phyloP scores from a whole-genome alignment of 495 filamentous ascomycete genomes.

The Xylaria venustula region DNA sequence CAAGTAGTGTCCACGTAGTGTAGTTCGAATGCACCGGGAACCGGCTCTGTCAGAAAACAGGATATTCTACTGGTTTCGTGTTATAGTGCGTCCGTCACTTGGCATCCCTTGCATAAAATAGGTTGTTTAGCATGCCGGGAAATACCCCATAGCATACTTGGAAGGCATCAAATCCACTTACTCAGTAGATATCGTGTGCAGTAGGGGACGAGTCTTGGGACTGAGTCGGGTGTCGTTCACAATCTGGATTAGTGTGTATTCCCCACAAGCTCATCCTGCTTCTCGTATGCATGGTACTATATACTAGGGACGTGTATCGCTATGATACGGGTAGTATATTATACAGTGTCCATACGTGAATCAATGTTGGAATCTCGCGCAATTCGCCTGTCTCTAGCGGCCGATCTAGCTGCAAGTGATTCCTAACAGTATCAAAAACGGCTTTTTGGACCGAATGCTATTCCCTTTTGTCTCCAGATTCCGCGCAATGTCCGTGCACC shows the following conservation, averaged over 20 bases:
- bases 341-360: too few species aligned
- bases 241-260: too few species aligned
- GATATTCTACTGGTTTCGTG: not conserved
- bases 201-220: too few species aligned
- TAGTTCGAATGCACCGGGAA: not conserved
- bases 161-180: too few species aligned
- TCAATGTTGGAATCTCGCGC: too few species aligned
- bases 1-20: not conserved
- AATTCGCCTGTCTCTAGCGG: not conserved
- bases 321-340: too few species aligned
- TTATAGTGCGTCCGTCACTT: not conserved
- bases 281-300: too few species aligned
- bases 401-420: not conserved
- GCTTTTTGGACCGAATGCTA: not conserved
- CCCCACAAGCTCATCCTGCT: too few species aligned
- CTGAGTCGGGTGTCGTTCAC: too few species aligned
- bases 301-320: too few species aligned
- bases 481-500: not conserved
- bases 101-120: not conserved
- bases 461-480: not conserved
- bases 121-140: not conserved
- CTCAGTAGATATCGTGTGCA: too few species aligned
- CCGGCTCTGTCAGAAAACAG: not conserved
- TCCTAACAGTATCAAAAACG: not conserved
- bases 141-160: too few species aligned